These are phyloP conservation scores for Naganishia onofrii DNA, from an alignment of 768 basidiomycete genomes.

Conservation along the genomic window DNA sequence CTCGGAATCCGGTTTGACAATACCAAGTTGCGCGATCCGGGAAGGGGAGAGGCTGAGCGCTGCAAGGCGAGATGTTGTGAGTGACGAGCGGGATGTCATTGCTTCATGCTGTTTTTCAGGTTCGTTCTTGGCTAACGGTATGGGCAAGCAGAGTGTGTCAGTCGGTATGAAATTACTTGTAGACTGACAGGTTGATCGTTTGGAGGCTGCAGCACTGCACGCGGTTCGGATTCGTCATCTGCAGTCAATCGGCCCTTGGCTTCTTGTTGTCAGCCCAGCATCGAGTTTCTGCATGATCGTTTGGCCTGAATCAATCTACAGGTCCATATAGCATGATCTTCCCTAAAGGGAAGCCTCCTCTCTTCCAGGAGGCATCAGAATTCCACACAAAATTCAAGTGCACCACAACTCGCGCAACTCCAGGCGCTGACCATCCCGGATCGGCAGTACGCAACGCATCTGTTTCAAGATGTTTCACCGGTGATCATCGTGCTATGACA, in stretches of 20 bases:
- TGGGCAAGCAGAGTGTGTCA: no score
- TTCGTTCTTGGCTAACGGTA: no score
- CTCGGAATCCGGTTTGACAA: neutral
- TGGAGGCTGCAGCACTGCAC: neutral
- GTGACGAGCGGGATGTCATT: slow-evolving; percentile 5
- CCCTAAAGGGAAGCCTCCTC: no score
- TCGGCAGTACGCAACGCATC: neutral
- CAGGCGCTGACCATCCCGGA: neutral
- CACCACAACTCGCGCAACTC: no score
- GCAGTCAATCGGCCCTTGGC: neutral
- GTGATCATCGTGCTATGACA: neutral
- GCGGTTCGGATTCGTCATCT: slow-evolving; percentile 3
- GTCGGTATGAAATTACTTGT: no score
- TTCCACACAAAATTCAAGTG: no score
- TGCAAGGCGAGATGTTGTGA: slow-evolving; percentile 8
- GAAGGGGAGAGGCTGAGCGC: slow-evolving; percentile 14
- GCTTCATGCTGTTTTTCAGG: neutral
- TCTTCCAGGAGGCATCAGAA: no score
- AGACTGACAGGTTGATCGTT: no score
- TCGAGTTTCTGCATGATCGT: no score
- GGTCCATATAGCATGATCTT: no score
- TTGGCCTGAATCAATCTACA: no score
- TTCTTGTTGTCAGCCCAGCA: no score
- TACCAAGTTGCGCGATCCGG: slow-evolving; percentile 8
- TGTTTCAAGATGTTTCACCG: neutral